Percentiles rank a stretch among this genome's conserved stretches.
Evolutionary conservation across 2,329 filamentous ascomycete species (phyloP).

Genomic region (Colletotrichum incanum): DNA sequence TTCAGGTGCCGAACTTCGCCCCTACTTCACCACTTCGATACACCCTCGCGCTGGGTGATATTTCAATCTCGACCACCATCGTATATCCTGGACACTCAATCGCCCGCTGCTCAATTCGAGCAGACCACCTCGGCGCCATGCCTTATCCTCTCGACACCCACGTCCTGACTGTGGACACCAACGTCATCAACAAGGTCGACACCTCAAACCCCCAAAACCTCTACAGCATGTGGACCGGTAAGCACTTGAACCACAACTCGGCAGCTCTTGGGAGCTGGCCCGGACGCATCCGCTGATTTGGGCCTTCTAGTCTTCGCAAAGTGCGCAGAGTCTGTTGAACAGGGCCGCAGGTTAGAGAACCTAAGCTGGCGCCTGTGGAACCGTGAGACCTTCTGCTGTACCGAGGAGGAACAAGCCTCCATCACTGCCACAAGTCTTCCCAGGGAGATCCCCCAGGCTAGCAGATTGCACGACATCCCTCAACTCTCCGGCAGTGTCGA

Average conservation of each 20-base stretch:
- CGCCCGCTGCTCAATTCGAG: slow-evolving; percentile 56
- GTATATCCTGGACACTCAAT: slow-evolving; percentile 45
- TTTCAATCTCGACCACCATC: slow-evolving; percentile 46
- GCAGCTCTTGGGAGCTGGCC: slow-evolving; percentile 44
- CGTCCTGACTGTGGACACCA: slow-evolving; percentile 91
- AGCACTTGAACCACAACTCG: slow-evolving; percentile 54
- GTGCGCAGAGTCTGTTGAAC: slow-evolving; percentile 93
- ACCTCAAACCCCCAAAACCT: slow-evolving; percentile 93
- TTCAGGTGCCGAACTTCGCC: slow-evolving; percentile 30
- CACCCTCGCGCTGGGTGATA: slow-evolving; percentile 19
- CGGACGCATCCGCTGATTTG: slow-evolving; percentile 44
- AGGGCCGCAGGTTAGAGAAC: slow-evolving; percentile 94
- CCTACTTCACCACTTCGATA: slow-evolving; percentile 8
- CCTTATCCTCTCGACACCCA: slow-evolving; percentile 86
- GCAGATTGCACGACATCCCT: slow-evolving; percentile 71
- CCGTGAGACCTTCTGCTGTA: slow-evolving; percentile 91
- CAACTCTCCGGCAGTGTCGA: slow-evolving; percentile 85
- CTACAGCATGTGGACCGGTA: slow-evolving; percentile 97
- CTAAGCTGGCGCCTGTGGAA: slow-evolving; percentile 97
- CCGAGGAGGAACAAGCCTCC: slow-evolving; percentile 70
- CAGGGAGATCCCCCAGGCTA: slow-evolving; percentile 62
- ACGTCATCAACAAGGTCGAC: slow-evolving; percentile 94
- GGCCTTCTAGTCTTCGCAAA: slow-evolving; percentile 84
- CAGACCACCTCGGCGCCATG: slow-evolving; percentile 70
- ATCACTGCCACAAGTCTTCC: slow-evolving; percentile 61